A percentile compares a stretch with the other conserved stretches of the same genome.
phyloP scores from a whole-genome alignment of 2,329 filamentous ascomycete species.

The Verticillium klebahnii region DNA sequence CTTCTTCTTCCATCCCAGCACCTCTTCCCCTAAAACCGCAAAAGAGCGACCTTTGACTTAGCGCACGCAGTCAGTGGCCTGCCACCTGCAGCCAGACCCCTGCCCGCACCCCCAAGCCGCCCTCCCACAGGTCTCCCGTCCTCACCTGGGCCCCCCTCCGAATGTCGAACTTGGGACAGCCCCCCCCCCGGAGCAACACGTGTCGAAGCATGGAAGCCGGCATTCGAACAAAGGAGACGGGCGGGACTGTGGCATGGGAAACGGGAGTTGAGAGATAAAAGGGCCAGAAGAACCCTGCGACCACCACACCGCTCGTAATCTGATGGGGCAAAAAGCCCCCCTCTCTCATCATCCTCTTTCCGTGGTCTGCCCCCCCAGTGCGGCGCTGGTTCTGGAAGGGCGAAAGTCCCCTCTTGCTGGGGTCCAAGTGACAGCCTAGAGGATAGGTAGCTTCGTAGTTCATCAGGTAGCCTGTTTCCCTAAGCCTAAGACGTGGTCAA shows the following conservation, averaged over 20 bases:
- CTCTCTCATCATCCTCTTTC: no score
- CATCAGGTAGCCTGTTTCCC: not conserved
- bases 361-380: no score
- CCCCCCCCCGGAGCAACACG: not conserved
- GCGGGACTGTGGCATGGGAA: not conserved
- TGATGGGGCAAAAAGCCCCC: not conserved
- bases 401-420: not conserved
- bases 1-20: not conserved
- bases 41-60: not conserved
- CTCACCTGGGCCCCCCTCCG: not conserved
- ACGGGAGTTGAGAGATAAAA: not conserved
- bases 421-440: not conserved
- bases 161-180: conserved; percentile 1
- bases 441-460: not conserved
- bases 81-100: conserved; percentile 7
- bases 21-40: not conserved
- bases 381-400: no score
- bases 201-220: not conserved
- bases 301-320: not conserved
- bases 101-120: not conserved
- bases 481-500: not conserved
- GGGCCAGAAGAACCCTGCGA: not conserved
- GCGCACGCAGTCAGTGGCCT: not conserved
- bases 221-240: not conserved
- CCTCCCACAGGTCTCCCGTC: not conserved